These are phyloP conservation scores for Venturia carpophila DNA, from an alignment of 2,329 filamentous ascomycete genomes.

Conservation along the genomic window DNA sequence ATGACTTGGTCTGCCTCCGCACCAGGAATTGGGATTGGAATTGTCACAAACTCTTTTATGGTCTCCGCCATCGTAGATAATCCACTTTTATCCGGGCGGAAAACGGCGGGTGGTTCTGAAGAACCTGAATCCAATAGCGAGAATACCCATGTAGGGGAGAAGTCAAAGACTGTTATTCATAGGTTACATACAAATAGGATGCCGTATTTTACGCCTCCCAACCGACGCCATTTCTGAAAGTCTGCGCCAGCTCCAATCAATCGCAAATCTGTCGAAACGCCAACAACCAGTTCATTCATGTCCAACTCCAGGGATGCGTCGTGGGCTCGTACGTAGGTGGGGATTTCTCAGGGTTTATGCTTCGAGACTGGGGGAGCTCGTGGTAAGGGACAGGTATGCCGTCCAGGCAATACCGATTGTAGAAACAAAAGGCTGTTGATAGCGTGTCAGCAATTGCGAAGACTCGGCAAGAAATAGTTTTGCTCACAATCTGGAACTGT, in stretches of 20 bases:
- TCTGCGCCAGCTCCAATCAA: neutral
- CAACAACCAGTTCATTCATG: neutral
- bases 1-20: neutral
- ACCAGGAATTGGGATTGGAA: neutral
- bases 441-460: neutral
- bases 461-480: neutral
- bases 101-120: neutral
- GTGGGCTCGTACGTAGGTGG: neutral
- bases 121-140: neutral
- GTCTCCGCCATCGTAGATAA: neutral
- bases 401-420: slow-evolving; percentile 97
- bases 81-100: neutral
- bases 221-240: neutral
- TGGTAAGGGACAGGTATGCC: slow-evolving; percentile 80
- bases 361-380: neutral
- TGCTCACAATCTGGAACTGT: slow-evolving; percentile 87
- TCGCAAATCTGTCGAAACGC: neutral
- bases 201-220: neutral
- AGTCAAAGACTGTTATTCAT: neutral
- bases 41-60: neutral
- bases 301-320: neutral
- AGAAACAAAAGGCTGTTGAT: slow-evolving; percentile 77
- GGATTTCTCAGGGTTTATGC: neutral
- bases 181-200: slow-evolving; percentile 3
- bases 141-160: neutral